These are phyloP conservation scores for Gymnopilus dilepis DNA, from an alignment of 768 basidiomycete species.

Conservation along the genomic window DNA sequence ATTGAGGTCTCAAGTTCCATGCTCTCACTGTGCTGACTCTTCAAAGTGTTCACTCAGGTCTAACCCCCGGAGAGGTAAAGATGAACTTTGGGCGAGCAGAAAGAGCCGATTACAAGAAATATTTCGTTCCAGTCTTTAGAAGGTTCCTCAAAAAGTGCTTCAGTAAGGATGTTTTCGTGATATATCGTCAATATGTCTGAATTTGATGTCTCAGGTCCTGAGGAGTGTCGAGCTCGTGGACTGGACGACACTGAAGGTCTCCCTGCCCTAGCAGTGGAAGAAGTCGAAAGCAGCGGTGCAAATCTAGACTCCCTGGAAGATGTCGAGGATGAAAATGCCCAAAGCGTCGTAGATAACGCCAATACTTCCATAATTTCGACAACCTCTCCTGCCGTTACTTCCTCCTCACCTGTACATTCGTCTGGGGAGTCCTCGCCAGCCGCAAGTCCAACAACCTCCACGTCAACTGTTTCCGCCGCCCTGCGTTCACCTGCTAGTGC, in stretches of 20 bases:
- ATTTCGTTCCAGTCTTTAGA: constrained; percentile 4
- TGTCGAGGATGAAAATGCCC: no score
- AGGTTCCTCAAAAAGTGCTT: constrained; percentile 14
- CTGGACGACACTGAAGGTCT: neutral
- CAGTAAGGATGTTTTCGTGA: constrained; percentile 1
- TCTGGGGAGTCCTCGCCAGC: no score
- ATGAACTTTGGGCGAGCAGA: constrained; percentile 18
- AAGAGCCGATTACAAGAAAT: neutral
- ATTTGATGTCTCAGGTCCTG: neutral
- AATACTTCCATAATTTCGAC: no score
- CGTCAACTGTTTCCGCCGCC: no score
- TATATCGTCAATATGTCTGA: neutral
- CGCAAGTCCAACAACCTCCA: no score
- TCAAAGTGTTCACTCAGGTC: constrained; percentile 12
- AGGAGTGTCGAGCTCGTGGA: constrained; percentile 4
- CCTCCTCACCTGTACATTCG: no score
- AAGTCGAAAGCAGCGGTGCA: neutral
- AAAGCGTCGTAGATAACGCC: no score
- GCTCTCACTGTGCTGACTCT: neutral
- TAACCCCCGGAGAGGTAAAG: constrained; percentile 7
- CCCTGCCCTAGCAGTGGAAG: neutral
- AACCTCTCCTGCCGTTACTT: no score
- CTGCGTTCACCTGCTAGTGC: no score
- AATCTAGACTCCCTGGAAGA: neutral
- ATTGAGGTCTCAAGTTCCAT: no score